Base-by-base conservation (phyloP, 805 yeast species). In the Kodamaea restingae region DNA sequence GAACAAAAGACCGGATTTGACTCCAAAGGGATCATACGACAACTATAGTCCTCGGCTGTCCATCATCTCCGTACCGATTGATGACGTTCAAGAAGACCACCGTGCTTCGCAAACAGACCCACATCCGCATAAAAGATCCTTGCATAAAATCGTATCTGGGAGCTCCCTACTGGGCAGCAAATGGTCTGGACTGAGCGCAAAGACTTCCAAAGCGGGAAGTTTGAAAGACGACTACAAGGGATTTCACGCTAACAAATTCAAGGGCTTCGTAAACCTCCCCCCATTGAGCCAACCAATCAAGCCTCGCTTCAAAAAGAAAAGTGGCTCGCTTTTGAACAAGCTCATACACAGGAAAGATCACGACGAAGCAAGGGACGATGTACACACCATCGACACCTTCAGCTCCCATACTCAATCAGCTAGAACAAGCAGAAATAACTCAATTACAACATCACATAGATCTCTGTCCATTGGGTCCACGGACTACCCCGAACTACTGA, bases 241-340 rank as follows among this genome's bases (percentile, higher is more conserved):
- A 4, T 67, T 69, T 51, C 75, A 69, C 45, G 58, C 61, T 10
- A 56, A 56, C 31, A 57, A 48, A 34, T 46, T 54, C 21, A 53
- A 59, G 14, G 60, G 58, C 7, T 47, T 48, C 14, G 55, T 56
- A 15, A 63, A 65, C 12, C 52, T 66, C 2, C 78, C 79, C 1
- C 78, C 79, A 3, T 60, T 71, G 32, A 46, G 58, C 15, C 73
- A 67, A n/a, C 78, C 78, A 1, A 67, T 74, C 20, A 73, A 71
- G 44, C 78, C 78, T 0, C 60, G 63, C 32, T 63, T 65, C 50
- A 60, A 58, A 42, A 69, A 65, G 46, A 60, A 64, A 46, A 58
- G 67, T 29, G 48, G 58, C 25, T 56, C 67, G 1, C 46, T 70
- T 32, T 50, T 68, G 18, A 71, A 71, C 4, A 68, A 67, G 40